These are phyloP conservation scores for Pseudogymnoascus sp. DNA, from an alignment of 2,329 filamentous ascomycete species.

Conservation along the genomic window DNA sequence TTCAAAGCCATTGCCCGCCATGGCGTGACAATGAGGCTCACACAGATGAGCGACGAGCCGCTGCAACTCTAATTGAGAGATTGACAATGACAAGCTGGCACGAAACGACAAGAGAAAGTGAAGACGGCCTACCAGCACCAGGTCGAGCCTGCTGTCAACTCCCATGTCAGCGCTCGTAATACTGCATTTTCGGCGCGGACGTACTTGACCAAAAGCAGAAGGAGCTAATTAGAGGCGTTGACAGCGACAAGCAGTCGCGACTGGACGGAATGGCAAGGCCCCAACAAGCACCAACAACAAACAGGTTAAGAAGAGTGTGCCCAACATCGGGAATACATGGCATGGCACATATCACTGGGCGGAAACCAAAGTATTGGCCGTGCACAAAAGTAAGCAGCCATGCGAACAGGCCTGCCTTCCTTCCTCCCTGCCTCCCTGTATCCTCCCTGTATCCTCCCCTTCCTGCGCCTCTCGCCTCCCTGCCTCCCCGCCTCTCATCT, in stretches of 20 bases:
- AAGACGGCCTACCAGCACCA: not conserved
- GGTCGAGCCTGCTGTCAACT: not conserved
- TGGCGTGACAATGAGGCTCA: constrained; percentile 4
- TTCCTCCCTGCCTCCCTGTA: not conserved
- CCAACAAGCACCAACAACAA: not conserved
- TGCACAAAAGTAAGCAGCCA: not conserved
- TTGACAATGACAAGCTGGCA: not conserved
- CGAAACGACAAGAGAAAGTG: not conserved
- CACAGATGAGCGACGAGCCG: not conserved
- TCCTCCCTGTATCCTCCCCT: not conserved
- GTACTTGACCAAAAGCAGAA: not conserved
- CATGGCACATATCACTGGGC: not conserved
- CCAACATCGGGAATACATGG: not conserved
- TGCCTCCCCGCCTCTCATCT: not conserved
- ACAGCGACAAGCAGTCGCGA: not conserved
- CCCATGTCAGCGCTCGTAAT: not conserved
- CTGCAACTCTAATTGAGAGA: constrained; percentile 6
- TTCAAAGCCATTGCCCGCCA: constrained; percentile 3
- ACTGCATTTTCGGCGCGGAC: not conserved
- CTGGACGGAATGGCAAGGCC: not conserved
- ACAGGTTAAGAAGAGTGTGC: not conserved
- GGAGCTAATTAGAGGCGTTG: not conserved
- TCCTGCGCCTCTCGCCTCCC: not conserved
- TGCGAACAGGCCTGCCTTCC: not conserved
- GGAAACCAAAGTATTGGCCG: not conserved